Evolutionary conservation across 306 rosid genomes (phyloP), one percentile per base, ranked within the genome.

Genomic region (Ochetophila trinervis): DNA sequence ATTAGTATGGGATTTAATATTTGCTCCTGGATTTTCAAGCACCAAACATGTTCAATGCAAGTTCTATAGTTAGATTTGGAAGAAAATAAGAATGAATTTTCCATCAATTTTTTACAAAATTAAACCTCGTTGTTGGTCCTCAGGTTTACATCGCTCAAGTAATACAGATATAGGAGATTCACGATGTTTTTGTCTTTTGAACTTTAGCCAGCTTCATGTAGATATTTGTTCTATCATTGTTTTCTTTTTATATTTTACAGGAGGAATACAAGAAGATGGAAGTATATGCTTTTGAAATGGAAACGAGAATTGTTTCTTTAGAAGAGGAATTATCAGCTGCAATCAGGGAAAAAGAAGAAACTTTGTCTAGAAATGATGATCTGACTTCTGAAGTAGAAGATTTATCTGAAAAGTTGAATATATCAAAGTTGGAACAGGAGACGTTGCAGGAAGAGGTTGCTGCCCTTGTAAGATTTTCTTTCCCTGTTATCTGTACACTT

Each of bases 181-280:
- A n/a, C 42, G 7, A 13, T n/a, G n/a, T 14, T 3, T 13, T 27
- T 27, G 32, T 27, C 32, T 27, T 27, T 27, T 27, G 32, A 27
- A 27, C 32, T 27, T 3, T 30, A 49, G 22, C 47, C 45, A 50
- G 20, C 48, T 60, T 22, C 0, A 22, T 55, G 47, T 18, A 53
- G 36, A 12, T 35, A 16, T 12, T 45, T 63, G 32, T 1, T 10
- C 24, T 34, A 36, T 65, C 27, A 4, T 52, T 40, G 4, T 23
- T 66, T 70, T 6, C 42, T 40, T 36, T 57, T 64, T 19, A 32
- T 69, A 48, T 23, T 32, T 9, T 47, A 73, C 84, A 93, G 98
- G 98, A 92, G 74, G 96, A 87, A 69, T 68, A 82, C 79, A 84
- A 62, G 75, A 79, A 70, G 69, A 73, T 93, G 76, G 98, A 89